Conservation (phyloP, 2,329 filamentous ascomycete species). For the Cercospora sesami region DNA sequence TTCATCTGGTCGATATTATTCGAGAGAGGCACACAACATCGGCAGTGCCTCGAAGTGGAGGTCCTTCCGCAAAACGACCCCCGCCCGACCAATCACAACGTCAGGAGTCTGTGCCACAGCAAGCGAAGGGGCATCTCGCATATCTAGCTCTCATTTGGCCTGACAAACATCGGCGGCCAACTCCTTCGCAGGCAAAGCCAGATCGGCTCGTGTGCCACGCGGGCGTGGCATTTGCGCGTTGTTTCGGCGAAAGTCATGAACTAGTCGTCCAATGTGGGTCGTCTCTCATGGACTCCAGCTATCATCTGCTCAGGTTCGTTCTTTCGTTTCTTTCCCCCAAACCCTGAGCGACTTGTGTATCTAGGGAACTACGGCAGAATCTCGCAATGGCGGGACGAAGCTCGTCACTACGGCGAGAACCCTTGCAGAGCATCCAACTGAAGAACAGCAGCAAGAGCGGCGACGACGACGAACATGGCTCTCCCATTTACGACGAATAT, state of each 20-base stretch:
- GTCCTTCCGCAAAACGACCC: neutral
- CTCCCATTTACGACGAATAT: slow-evolving; percentile 11
- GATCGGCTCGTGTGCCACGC: slow-evolving; percentile 5
- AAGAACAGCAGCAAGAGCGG: slow-evolving; percentile 6
- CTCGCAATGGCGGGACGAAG: slow-evolving; percentile 9
- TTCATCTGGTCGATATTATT: neutral
- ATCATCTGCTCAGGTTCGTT: slow-evolving; percentile 13
- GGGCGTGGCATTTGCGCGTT: slow-evolving; percentile 1
- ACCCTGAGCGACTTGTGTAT: neutral
- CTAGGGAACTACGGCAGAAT: neutral
- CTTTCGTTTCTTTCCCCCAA: neutral
- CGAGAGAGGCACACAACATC: neutral
- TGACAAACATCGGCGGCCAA: slow-evolving; percentile 5
- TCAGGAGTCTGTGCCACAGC: neutral
- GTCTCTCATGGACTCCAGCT: slow-evolving; percentile 10
- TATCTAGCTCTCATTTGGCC: neutral
- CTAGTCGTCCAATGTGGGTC: slow-evolving; percentile 5
- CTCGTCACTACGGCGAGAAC: slow-evolving; percentile 10
- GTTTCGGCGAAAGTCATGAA: neutral
- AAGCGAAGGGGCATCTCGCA: slow-evolving; percentile 11
- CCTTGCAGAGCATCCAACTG: slow-evolving; percentile 13
- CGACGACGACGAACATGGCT: slow-evolving; percentile 17
- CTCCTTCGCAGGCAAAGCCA: slow-evolving; percentile 6
- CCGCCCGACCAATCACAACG: slow-evolving; percentile 6
- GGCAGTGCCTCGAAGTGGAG: slow-evolving; percentile 8